These are phyloP conservation scores for Beauveria scarabaeidicola DNA, from an alignment of 2,329 filamentous ascomycete species.

Conservation along the genomic window DNA sequence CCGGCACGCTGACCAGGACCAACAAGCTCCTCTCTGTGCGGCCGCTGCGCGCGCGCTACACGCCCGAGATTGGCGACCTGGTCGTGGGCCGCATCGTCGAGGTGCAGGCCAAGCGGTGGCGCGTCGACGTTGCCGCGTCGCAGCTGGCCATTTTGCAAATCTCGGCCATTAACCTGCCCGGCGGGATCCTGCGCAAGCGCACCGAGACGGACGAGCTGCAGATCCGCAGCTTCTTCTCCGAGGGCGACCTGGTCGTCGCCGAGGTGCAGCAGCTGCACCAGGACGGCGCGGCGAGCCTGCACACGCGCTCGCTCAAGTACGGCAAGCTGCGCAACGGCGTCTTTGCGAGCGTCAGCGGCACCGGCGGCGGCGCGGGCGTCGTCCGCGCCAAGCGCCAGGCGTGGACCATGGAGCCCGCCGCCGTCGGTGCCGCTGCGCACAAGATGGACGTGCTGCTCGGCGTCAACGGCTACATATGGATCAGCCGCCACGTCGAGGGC, in stretches of 20 bases:
- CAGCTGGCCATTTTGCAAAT: slow-evolving; percentile 80
- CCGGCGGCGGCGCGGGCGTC: slow-evolving; percentile 79
- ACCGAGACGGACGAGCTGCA: slow-evolving; percentile 96
- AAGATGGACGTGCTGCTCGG: slow-evolving; percentile 82
- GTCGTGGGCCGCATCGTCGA: slow-evolving; percentile 90
- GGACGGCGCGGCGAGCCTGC: slow-evolving; percentile 78
- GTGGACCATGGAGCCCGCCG: slow-evolving; percentile 59
- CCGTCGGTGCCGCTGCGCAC: slow-evolving; percentile 36
- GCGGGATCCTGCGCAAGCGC: slow-evolving; percentile 80
- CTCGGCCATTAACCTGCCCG: slow-evolving; percentile 86
- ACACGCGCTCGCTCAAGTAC: slow-evolving; percentile 86
- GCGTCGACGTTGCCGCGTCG: slow-evolving; percentile 83
- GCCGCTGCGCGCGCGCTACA: slow-evolving; percentile 85
- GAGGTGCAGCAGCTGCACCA: slow-evolving; percentile 86
- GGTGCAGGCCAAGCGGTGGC: slow-evolving; percentile 90
- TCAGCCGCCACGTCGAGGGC: slow-evolving; percentile 70
- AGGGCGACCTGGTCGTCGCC: slow-evolving; percentile 87
- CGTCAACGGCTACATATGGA: slow-evolving; percentile 96
- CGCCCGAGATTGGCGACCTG: slow-evolving; percentile 90
- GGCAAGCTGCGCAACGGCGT: slow-evolving; percentile 92
- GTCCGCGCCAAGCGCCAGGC: slow-evolving; percentile 78
- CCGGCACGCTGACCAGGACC: slow-evolving; percentile 82
- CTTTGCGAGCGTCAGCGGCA: slow-evolving; percentile 73
- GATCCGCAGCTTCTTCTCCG: slow-evolving; percentile 93
- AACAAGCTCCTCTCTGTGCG: slow-evolving; percentile 94